phyloP scores from a whole-genome alignment of 768 basidiomycete species.

The Filobasidium floriforme region DNA sequence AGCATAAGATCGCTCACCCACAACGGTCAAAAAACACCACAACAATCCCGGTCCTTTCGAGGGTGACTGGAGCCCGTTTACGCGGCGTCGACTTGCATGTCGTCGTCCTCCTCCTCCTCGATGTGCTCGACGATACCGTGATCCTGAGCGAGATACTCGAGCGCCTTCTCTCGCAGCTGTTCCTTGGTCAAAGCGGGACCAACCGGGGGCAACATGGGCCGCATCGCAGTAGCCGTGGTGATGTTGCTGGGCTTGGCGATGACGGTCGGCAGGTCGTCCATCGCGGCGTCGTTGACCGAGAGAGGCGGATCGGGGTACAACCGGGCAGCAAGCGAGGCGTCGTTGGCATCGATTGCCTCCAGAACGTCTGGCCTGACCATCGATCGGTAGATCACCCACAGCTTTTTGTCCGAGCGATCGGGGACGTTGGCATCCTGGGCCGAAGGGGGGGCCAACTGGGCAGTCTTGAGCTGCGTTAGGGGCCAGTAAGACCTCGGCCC shows the following conservation, averaged over 20 bases:
- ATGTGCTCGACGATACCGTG: background rate
- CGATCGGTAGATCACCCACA: background rate
- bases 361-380: background rate
- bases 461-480: too few species aligned
- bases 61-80: too few species aligned
- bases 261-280: background rate
- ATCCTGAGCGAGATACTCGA: background rate
- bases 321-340: background rate
- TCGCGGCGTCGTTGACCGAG: background rate
- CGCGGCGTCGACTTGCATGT: too few species aligned
- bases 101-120: too few species aligned
- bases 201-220: background rate
- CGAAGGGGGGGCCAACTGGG: too few species aligned
- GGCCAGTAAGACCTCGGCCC: too few species aligned
- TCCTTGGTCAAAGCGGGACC: background rate
- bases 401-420: background rate
- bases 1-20: too few species aligned
- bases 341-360: background rate
- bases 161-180: background rate
- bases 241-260: background rate
- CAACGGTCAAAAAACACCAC: too few species aligned
- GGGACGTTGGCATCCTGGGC: background rate
- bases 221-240: too few species aligned
- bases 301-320: background rate
- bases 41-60: too few species aligned